Evolutionary conservation across 2,329 filamentous ascomycete species (phyloP), one percentile per base, ranked within the genome.

Genomic region (Metarhizium robertsii): DNA sequence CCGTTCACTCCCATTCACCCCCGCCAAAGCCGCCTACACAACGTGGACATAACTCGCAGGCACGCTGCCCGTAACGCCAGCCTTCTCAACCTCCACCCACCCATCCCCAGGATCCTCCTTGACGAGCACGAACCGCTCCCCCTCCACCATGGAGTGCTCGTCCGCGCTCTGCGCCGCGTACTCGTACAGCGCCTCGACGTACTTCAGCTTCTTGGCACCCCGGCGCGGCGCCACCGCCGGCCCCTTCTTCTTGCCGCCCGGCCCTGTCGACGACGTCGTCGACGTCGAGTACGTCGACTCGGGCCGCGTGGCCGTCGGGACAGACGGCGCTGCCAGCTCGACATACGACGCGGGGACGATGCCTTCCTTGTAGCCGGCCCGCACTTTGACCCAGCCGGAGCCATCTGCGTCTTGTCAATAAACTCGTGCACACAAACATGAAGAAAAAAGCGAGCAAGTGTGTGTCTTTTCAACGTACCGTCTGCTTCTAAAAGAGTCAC

Each of bases 71-170:
- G 86, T 90, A 45, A 85, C 76, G 1, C 92, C 92, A 18, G 90
- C 91, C 71, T 90, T 91, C 75, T 97, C 94, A 18, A 99, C 94
- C 74, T 97, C 94, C 32, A 86, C 90, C 94, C 94, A 99, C 0
- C 94, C 94, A 73, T 97, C 94, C 1, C 94, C 94, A 0, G 85
- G 81, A 67, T 97, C 92, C 55, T 89, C 85, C 64, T 86, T 91
- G 58, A 96, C 84, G 36, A 99, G 76, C 43, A 99, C 91, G 65
- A 99, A 95, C 53, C 85, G 81, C 71, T 99, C 94, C 1, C 94
- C 94, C 71, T 95, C 92, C 1, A 70, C 69, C 90, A 99, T 99
- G 65, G 80, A 90, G 70, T 92, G 91, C 72, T 99, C 94, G 7
- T 84, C 81, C 6, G 95, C 90, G 61, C 85, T 91, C 64, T 90